Conservation (phyloP, 2,329 filamentous ascomycete genomes). For the Paecilomyces variotii region DNA sequence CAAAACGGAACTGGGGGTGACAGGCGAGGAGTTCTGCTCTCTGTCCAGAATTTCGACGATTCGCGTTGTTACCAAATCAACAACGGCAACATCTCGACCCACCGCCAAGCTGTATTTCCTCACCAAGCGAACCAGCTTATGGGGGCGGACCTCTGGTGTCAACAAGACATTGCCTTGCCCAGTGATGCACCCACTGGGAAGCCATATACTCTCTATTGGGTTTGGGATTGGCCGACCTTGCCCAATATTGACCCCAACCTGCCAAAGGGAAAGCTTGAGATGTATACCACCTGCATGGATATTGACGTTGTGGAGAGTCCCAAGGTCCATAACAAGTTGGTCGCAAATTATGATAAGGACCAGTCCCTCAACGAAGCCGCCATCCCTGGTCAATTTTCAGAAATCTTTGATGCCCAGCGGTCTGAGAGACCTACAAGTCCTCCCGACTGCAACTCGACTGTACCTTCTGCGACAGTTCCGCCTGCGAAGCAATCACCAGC, state of each 20-base stretch:
- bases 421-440: slow-evolving; percentile 1
- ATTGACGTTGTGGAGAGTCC: slow-evolving; percentile 30
- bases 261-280: slow-evolving; percentile 37
- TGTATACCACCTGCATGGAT: slow-evolving; percentile 45
- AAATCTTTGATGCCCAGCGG: slow-evolving; percentile 15
- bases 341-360: slow-evolving; percentile 18
- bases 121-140: slow-evolving; percentile 44
- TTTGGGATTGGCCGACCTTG: slow-evolving; percentile 85
- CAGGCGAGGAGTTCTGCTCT: slow-evolving; percentile 64
- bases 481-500: neutral
- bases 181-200: slow-evolving; percentile 52
- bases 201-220: slow-evolving; percentile 81
- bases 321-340: slow-evolving; percentile 7
- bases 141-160: slow-evolving; percentile 63
- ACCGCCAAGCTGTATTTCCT: slow-evolving; percentile 52
- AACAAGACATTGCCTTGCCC: slow-evolving; percentile 72
- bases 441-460: neutral
- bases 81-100: slow-evolving; percentile 45
- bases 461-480: neutral
- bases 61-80: slow-evolving; percentile 82
- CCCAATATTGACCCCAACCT: slow-evolving; percentile 25
- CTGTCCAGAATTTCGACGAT: slow-evolving; percentile 78
- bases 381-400: slow-evolving; percentile 29
- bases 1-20: slow-evolving; percentile 73
- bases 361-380: slow-evolving; percentile 33